These are phyloP conservation scores for Phoma sp. DNA, from an alignment of 2,329 filamentous ascomycete species.

Conservation along the genomic window DNA sequence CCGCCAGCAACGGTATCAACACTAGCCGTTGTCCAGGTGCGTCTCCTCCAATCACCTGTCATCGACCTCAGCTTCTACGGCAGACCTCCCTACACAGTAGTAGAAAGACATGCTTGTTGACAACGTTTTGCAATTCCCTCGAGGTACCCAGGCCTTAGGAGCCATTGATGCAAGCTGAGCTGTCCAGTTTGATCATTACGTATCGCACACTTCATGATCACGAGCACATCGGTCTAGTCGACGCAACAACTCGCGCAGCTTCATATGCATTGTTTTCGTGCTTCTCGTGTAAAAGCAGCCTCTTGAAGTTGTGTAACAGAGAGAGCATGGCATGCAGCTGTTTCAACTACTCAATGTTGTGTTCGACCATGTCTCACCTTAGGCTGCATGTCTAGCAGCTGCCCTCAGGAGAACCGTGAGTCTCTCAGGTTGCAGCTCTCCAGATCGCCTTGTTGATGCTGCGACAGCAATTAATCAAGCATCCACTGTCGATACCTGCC, in stretches of 20 bases:
- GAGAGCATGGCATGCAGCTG: constrained; percentile 28
- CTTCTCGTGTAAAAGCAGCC: constrained; percentile 24
- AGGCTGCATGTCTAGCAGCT: constrained; percentile 14
- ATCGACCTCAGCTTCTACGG: constrained; percentile 16
- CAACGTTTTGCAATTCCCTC: constrained; percentile 3
- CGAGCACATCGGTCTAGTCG: constrained; percentile 3
- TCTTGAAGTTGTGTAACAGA: constrained; percentile 22
- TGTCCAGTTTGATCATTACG: neutral
- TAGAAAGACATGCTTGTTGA: neutral
- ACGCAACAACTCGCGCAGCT: constrained; percentile 15
- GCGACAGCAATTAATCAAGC: neutral
- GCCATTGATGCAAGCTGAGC: neutral
- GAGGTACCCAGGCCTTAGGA: constrained; percentile 20
- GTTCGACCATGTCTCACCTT: constrained; percentile 26
- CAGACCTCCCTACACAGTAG: constrained; percentile 12
- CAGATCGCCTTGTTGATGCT: constrained; percentile 1
- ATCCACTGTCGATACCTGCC: neutral
- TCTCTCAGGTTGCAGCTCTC: neutral
- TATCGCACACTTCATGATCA: neutral
- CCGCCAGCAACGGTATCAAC: constrained; percentile 24
- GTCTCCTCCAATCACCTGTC: constrained; percentile 21
- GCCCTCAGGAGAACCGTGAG: neutral
- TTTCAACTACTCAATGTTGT: constrained; percentile 32
- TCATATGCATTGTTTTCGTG: constrained; percentile 3
- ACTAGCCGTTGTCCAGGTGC: constrained; percentile 13